Percentiles rank a stretch among this genome's conserved stretches.
Conservation (phyloP, 805 yeast genomes). For the Candida dajiaensis region DNA sequence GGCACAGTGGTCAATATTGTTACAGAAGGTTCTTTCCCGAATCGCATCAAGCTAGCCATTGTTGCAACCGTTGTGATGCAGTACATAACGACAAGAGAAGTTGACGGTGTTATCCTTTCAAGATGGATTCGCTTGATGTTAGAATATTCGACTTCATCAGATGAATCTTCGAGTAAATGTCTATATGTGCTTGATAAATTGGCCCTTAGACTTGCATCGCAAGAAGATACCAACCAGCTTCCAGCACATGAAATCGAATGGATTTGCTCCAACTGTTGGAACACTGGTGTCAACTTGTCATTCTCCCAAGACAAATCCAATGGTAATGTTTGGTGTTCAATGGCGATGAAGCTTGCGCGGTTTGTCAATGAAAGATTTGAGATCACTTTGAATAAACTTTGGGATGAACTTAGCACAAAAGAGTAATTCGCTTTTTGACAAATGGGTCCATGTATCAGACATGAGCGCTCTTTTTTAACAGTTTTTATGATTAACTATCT, state of each 20-base stretch:
- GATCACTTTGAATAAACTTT: slow-evolving; percentile 20
- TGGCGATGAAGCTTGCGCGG: slow-evolving; percentile 23
- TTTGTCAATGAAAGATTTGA: slow-evolving; percentile 24
- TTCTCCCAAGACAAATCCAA: slow-evolving; percentile 16
- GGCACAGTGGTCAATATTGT: slow-evolving; percentile 17
- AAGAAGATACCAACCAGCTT: slow-evolving; percentile 4
- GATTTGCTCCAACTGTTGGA: slow-evolving; percentile 34
- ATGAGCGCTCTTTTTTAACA: neutral
- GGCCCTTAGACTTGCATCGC: slow-evolving; percentile 3
- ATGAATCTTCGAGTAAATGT: slow-evolving; percentile 6
- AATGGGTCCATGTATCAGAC: neutral
- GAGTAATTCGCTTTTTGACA: neutral
- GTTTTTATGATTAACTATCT: slow-evolving; percentile 18
- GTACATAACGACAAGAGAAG: slow-evolving; percentile 11
- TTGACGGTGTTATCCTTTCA: slow-evolving; percentile 19
- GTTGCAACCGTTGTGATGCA: slow-evolving; percentile 20
- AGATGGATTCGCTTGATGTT: slow-evolving; percentile 26
- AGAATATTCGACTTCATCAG: slow-evolving; percentile 7
- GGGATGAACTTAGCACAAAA: slow-evolving; percentile 21
- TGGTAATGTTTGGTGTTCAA: slow-evolving; percentile 26
- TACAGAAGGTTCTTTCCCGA: slow-evolving; percentile 13
- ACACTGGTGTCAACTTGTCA: slow-evolving; percentile 27
- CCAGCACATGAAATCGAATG: slow-evolving; percentile 29
- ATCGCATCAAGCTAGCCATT: slow-evolving; percentile 13
- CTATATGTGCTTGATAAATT: slow-evolving; percentile 8